Conservation (phyloP, 2,329 filamentous ascomycete species). For the Lasiodiplodia theobromae region DNA sequence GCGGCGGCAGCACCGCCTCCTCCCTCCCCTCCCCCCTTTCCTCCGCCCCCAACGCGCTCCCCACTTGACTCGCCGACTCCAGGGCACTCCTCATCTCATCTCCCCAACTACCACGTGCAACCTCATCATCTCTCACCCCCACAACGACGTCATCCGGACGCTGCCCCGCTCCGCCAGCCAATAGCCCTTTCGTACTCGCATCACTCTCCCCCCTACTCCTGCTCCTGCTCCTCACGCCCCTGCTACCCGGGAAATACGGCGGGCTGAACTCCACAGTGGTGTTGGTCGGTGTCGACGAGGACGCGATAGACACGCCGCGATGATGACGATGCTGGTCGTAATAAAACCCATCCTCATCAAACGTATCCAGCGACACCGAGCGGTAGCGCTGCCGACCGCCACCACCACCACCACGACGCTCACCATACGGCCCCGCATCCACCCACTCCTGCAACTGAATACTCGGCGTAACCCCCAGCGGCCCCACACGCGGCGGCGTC, state of each 20-base stretch:
- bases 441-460: conserved; percentile 2
- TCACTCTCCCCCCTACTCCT: conserved; percentile 17
- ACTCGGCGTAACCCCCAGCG: neutral
- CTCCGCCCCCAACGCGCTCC: conserved; percentile 2
- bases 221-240: neutral
- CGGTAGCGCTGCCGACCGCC: neutral
- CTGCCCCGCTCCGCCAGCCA: neutral
- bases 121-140: too few relatives aligned
- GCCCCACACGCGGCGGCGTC: neutral
- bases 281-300: neutral
- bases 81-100: neutral
- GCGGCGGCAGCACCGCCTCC: neutral
- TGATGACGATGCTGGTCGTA: neutral
- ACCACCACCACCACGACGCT: neutral
- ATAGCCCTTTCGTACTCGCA: neutral
- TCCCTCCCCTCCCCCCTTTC: neutral
- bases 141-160: neutral
- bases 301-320: neutral
- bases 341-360: neutral
- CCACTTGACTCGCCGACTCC: neutral
- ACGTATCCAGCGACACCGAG: neutral
- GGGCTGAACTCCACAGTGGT: neutral
- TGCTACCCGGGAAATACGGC: neutral
- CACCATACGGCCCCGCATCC: neutral
- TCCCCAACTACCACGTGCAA: neutral